Conservation (phyloP, 2,329 filamentous ascomycete genomes). For the Xylariomycetidae sp. region DNA sequence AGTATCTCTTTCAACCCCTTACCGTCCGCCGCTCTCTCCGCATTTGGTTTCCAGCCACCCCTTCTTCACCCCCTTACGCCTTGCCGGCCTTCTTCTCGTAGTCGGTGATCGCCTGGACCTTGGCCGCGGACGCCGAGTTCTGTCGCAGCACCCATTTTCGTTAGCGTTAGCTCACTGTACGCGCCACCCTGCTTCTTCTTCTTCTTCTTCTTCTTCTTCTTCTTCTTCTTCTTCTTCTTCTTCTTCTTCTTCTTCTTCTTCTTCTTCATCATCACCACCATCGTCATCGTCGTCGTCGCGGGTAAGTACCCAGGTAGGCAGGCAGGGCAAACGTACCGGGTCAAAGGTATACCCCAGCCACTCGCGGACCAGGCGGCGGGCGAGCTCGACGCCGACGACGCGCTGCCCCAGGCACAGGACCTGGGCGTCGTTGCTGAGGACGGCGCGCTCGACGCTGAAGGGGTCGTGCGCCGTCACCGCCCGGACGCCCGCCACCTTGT, state of each 20-base stretch:
- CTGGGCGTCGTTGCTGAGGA: slow-evolving; percentile 80
- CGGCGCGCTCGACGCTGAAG: slow-evolving; percentile 71
- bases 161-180: not conserved
- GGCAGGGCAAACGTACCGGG: slow-evolving; percentile 47
- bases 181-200: too few species aligned
- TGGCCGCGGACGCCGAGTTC: slow-evolving; percentile 7
- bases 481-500: slow-evolving; percentile 73
- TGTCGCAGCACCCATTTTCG: not conserved
- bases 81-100: slow-evolving; percentile 4
- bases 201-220: too few species aligned
- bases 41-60: not conserved
- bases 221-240: too few species aligned
- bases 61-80: not conserved
- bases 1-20: too few species aligned
- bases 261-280: too few species aligned
- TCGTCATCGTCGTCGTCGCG: too few species aligned
- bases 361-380: slow-evolving; percentile 66
- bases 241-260: too few species aligned
- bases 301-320: too few species aligned
- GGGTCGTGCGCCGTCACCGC: slow-evolving; percentile 80
- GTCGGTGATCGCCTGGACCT: slow-evolving; percentile 9
- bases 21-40: too few species aligned
- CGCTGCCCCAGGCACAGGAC: slow-evolving; percentile 78
- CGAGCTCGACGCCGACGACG: slow-evolving; percentile 72
- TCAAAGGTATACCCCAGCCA: slow-evolving; percentile 78